These are phyloP conservation scores for Flaveria trinervia DNA, from an alignment of 129 eudicot genomes.

Conservation along the genomic window DNA sequence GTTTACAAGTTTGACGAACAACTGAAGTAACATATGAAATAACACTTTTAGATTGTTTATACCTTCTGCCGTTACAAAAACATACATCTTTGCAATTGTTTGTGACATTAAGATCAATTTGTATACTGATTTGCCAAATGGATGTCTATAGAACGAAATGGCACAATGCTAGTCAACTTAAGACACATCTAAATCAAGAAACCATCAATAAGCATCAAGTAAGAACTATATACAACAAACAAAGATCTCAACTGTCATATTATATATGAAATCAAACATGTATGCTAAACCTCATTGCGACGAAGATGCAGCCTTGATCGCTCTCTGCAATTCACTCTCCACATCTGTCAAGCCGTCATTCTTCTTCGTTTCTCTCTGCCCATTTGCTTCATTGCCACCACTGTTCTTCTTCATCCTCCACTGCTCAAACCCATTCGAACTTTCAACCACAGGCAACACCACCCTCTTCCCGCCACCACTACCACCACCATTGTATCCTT, in stretches of 20 bases:
- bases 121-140: too few relatives aligned
- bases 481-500: slow-evolving; percentile 22
- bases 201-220: neutral
- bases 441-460: slow-evolving; percentile 33
- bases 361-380: slow-evolving; percentile 54
- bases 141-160: too few relatives aligned
- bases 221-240: neutral
- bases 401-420: slow-evolving; percentile 67
- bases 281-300: slow-evolving; percentile 49
- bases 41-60: too few relatives aligned
- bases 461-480: slow-evolving; percentile 38
- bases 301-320: slow-evolving; percentile 77
- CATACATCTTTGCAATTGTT: too few relatives aligned
- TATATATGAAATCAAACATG: slow-evolving; percentile 30
- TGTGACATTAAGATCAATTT: too few relatives aligned
- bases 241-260: neutral
- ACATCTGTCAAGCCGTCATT: slow-evolving; percentile 45
- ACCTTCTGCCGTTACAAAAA: too few relatives aligned
- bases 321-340: slow-evolving; percentile 85
- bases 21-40: neutral
- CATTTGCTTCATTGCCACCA: slow-evolving; percentile 39
- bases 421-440: slow-evolving; percentile 55
- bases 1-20: too few relatives aligned
- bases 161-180: too few relatives aligned
- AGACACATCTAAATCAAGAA: too few relatives aligned